Base-by-base conservation (phyloP, 345 rosid genomes). In the Rubroshorea leprosula region DNA sequence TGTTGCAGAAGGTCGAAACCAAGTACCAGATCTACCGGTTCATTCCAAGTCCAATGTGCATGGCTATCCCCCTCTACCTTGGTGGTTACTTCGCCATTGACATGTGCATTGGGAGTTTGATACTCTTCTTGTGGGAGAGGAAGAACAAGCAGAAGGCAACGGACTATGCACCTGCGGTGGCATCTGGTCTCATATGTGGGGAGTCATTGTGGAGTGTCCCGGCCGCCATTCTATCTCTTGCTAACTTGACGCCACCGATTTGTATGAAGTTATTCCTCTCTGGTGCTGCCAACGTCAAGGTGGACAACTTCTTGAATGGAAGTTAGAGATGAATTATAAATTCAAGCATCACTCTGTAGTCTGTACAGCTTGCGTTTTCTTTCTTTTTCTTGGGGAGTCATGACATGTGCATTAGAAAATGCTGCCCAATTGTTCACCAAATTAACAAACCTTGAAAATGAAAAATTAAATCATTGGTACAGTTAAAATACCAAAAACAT, bases 201-300 rank as follows among this genome's bases (percentile, higher is more conserved):
- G 97, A 90, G 2, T 85, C 94, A 0, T 56, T 90, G 74, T 90
- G 97, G 97, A 74, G 86, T n/a, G 72, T 91, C 16, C 96, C 98
- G 1, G 87, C 91, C 0, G 89, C 98, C 11, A 77, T 91, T 29
- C 86, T 91, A 17, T 75, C 98, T 19, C 80, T 91, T 13, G 78
- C 78, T 47, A 86, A 82, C 19, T 73, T 81, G 18, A 55, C 54
- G 1, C 78, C 98, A 67, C 98, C 97, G 1, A 75, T 85, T 19
- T 91, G 98, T 85, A 86, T 91, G 95, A 91, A 81, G 85, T 86
- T n/a, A n/a, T n/a, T 91, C 71, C 81, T 91, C 22, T 79, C 98
- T 5, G 69, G 84, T 0, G 54, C 71, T 14, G 74, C 58, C 15
- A 85, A 85, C 45, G 49, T 49, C 44, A 82, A 64, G 64, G 97